Conservation (phyloP, 495 filamentous ascomycete genomes). For the Penicillium macrosclerotiorum region DNA sequence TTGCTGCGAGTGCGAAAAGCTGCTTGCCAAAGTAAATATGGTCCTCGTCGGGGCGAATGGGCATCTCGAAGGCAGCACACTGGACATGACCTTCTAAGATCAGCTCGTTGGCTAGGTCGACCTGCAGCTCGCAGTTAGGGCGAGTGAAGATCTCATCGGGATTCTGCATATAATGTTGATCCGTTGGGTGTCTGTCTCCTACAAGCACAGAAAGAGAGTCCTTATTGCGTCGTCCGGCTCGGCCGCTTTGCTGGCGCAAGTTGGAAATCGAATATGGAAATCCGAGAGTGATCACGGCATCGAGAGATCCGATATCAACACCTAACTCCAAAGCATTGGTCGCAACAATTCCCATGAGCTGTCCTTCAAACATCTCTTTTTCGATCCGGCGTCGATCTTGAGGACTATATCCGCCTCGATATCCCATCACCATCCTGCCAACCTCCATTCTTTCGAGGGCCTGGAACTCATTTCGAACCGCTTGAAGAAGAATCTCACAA, state of each 20-base stretch:
- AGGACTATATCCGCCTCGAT: constrained; percentile 92
- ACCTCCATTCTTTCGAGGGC: constrained; percentile 70
- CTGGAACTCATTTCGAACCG: constrained; percentile 74
- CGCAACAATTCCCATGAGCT: constrained; percentile 88
- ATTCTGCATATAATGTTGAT: constrained; percentile 96
- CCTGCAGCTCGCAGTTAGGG: constrained; percentile 82
- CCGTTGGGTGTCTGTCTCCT: constrained; percentile 87
- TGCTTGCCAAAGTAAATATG: constrained; percentile 74
- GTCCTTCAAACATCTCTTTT: constrained; percentile 95
- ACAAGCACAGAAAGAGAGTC: constrained; percentile 90
- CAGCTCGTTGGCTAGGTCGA: constrained; percentile 87
- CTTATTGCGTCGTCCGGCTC: constrained; percentile 89
- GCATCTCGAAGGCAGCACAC: constrained; percentile 94
- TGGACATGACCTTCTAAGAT: constrained; percentile 92
- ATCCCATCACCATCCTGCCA: constrained; percentile 83
- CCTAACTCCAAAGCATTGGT: constrained; percentile 92
- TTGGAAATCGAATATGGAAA: constrained; percentile 97
- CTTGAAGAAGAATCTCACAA: constrained; percentile 81
- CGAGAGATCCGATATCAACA: constrained; percentile 92
- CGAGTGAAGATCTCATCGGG: constrained; percentile 95
- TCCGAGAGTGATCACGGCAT: constrained; percentile 89
- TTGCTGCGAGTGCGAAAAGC: constrained; percentile 67
- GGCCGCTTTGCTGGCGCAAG: constrained; percentile 88
- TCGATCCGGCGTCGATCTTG: constrained; percentile 91
- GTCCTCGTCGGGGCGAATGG: constrained; percentile 76